Percentiles rank a stretch among this genome's conserved stretches.
Evolutionary conservation across 108 stramenopile species (phyloP).

Genomic region (Schizochytrium sp.): DNA sequence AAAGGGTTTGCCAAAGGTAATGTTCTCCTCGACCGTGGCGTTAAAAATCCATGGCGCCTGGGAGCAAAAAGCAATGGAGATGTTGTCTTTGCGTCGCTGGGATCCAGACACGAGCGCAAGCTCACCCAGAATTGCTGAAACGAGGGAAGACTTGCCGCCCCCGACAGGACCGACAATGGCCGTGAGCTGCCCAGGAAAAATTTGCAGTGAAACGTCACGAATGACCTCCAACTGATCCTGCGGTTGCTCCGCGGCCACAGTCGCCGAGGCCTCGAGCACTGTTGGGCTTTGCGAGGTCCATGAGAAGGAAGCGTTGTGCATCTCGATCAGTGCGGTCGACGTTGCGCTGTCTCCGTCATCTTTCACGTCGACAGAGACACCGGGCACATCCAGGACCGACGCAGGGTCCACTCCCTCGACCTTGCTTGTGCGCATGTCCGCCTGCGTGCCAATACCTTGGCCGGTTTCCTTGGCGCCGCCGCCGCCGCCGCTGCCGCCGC

Average conservation of each 20-base stretch:
- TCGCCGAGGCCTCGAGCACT: too few relatives aligned
- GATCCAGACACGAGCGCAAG: conserved; percentile 16
- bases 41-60: conserved; percentile 87
- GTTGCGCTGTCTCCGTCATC: too few relatives aligned
- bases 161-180: conserved; percentile 70
- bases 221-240: not conserved
- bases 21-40: conserved; percentile 80
- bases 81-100: not conserved
- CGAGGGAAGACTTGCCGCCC: conserved; percentile 66
- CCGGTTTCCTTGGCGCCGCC: too few relatives aligned
- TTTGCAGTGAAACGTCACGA: not conserved
- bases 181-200: conserved; percentile 25
- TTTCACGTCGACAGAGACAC: too few relatives aligned
- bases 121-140: conserved; percentile 69
- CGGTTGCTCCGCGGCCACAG: not conserved
- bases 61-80: conserved; percentile 66
- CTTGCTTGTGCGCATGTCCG: too few relatives aligned
- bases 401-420: too few relatives aligned
- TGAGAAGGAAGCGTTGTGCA: not conserved
- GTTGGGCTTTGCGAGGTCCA: not conserved
- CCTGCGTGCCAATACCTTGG: too few relatives aligned
- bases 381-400: too few relatives aligned
- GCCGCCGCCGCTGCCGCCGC: too few relatives aligned
- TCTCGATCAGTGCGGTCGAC: not conserved
- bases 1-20: conserved; percentile 61